phyloP scores from a whole-genome alignment of 1,284 basidiomycete genomes.

The Cutaneotrichosporon dermatis region DNA sequence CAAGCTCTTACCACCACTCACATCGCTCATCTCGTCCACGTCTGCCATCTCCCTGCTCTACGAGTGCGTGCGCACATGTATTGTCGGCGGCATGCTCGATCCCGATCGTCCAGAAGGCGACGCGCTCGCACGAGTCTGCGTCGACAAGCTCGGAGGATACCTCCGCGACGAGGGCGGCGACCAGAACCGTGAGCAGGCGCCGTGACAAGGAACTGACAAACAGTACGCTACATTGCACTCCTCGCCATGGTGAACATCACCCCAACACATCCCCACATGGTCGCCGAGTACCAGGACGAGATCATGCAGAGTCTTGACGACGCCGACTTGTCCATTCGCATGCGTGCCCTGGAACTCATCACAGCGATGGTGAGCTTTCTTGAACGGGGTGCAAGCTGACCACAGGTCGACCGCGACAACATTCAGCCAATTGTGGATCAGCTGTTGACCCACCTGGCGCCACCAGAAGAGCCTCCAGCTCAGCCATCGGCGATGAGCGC shows the following conservation, averaged over 20 bases:
- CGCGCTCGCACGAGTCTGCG: conserved; percentile 77
- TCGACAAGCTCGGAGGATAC: conserved; percentile 89
- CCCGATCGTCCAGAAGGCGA: conserved; percentile 64
- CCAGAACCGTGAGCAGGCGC: conserved; percentile 69
- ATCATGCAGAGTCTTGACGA: conserved; percentile 88
- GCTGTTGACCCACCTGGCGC: conserved; percentile 75
- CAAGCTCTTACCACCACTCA: conserved; percentile 89
- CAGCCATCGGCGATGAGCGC: conserved; percentile 36
- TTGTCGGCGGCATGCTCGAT: conserved; percentile 92
- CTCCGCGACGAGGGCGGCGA: conserved; percentile 73
- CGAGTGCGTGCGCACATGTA: conserved; percentile 97
- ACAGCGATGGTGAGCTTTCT: conserved; percentile 74
- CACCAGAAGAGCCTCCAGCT: conserved; percentile 51
- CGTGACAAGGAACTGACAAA: neutral
- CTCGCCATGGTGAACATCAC: conserved; percentile 94
- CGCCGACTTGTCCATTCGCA: conserved; percentile 88
- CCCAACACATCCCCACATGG: conserved; percentile 82
- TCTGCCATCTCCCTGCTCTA: conserved; percentile 93
- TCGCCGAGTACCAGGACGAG: conserved; percentile 87
- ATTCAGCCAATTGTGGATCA: conserved; percentile 84
- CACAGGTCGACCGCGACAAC: conserved; percentile 71
- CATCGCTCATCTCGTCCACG: conserved; percentile 90
- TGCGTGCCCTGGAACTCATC: conserved; percentile 89
- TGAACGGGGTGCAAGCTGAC: conserved; percentile 6
- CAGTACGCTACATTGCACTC: conserved; percentile 94